Percentiles rank a stretch among this genome's conserved stretches.
Evolutionary conservation across 768 basidiomycete genomes (phyloP).

Genomic region (Hypholoma sublateritium): DNA sequence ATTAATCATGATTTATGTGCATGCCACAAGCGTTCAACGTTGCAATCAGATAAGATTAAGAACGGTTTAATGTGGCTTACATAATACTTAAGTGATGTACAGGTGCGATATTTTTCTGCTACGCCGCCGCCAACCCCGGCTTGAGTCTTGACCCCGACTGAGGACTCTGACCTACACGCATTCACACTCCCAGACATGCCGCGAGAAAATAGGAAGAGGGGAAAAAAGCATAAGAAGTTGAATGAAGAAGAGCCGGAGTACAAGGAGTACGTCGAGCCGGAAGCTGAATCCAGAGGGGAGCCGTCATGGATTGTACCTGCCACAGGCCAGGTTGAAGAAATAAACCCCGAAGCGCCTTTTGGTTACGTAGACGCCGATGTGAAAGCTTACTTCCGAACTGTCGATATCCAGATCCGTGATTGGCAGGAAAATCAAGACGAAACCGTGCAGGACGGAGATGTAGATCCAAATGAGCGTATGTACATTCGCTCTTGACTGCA

Average conservation of each 20-base stretch:
- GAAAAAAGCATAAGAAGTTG: conserved; percentile 68
- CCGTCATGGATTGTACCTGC: conserved; percentile 74
- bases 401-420: conserved; percentile 82
- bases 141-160: too few relatives aligned
- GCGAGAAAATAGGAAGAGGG: conserved; percentile 72
- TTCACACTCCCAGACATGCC: conserved; percentile 47
- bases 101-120: too few relatives aligned
- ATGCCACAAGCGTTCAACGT: too few relatives aligned
- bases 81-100: too few relatives aligned
- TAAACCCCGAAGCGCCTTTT: conserved; percentile 76
- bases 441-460: conserved; percentile 33
- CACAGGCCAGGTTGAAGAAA: conserved; percentile 31
- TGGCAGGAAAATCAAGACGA: conserved; percentile 73
- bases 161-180: conserved; percentile 1
- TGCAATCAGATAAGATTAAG: too few relatives aligned
- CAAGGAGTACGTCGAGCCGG: conserved; percentile 14
- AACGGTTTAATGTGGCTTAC: too few relatives aligned
- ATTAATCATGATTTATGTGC: too few relatives aligned
- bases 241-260: conserved; percentile 24
- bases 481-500: conserved; percentile 5
- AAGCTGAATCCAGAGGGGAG: conserved; percentile 27
- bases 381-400: conserved; percentile 90
- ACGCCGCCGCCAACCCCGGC: too few relatives aligned
- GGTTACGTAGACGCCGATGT: conserved; percentile 88
- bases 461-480: conserved; percentile 73